Percentiles rank a stretch among this genome's conserved stretches.
Evolutionary conservation across 78 protist genomes (phyloP).

Genomic region (Isochrysis galbana): DNA sequence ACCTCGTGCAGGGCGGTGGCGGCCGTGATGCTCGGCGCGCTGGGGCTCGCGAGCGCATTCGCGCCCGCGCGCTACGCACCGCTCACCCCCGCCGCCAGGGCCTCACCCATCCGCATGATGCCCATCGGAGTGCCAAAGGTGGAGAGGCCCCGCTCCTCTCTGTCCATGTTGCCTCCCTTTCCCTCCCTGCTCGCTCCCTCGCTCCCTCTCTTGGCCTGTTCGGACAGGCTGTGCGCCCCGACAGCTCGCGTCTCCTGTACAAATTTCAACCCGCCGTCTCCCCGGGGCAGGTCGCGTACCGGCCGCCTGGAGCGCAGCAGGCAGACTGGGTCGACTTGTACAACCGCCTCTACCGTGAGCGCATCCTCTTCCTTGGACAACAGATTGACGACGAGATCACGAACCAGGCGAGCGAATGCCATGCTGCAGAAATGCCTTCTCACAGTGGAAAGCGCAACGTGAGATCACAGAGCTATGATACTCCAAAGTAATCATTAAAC

Average conservation of each 20-base stretch:
- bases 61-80: too few relatives aligned
- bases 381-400: constrained; percentile 30
- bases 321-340: constrained; percentile 35
- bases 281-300: constrained; percentile 11
- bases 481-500: too few relatives aligned
- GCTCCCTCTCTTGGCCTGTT: neutral
- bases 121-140: constrained; percentile 19
- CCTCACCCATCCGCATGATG: too few relatives aligned
- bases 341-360: constrained; percentile 41
- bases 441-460: too few relatives aligned
- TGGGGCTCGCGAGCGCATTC: too few relatives aligned
- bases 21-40: too few relatives aligned
- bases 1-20: too few relatives aligned
- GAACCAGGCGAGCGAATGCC: too few relatives aligned
- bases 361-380: constrained; percentile 40
- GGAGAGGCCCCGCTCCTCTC: neutral
- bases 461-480: too few relatives aligned
- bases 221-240: neutral
- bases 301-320: neutral
- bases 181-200: neutral
- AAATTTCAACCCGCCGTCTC: too few relatives aligned
- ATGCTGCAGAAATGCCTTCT: too few relatives aligned
- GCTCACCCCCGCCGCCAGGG: too few relatives aligned
- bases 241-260: neutral
- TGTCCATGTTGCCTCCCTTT: neutral